A percentile compares a stretch with the other conserved stretches of the same genome.
Evolutionary conservation across 2,329 filamentous ascomycete species (phyloP).

Genomic region (Teratosphaeria destructans): DNA sequence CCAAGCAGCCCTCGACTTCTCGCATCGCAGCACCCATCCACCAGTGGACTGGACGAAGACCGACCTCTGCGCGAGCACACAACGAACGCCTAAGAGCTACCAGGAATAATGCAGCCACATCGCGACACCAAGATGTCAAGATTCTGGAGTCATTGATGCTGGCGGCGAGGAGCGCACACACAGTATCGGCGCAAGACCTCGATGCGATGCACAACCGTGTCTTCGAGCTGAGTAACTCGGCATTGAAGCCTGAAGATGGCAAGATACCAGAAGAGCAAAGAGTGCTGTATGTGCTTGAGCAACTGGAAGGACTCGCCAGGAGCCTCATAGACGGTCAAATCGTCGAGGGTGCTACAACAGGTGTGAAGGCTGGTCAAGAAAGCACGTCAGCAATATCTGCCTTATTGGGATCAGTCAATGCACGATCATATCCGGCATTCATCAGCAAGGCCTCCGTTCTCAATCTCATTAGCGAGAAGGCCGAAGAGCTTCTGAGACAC

Average conservation of each 20-base stretch:
- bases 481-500: conserved; percentile 62
- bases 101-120: background rate
- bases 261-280: conserved; percentile 20
- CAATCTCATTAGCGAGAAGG: conserved; percentile 41
- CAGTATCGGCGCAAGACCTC: conserved; percentile 9
- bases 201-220: conserved; percentile 17
- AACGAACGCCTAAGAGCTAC: conserved; percentile 3
- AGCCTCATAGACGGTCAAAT: conserved; percentile 15
- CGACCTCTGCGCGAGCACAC: conserved; percentile 4
- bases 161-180: conserved; percentile 6
- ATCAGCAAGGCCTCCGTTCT: conserved; percentile 27
- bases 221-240: conserved; percentile 17
- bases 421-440: conserved; percentile 21
- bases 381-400: conserved; percentile 41
- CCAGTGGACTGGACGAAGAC: background rate
- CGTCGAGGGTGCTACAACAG: background rate
- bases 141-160: conserved; percentile 7
- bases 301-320: conserved; percentile 19
- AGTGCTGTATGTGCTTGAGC: conserved; percentile 23
- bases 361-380: conserved; percentile 1
- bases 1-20: background rate
- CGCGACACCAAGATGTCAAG: conserved; percentile 2
- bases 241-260: conserved; percentile 14
- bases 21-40: background rate
- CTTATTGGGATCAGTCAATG: conserved; percentile 40